Base-by-base conservation (phyloP, 2,329 filamentous ascomycete species). In the Plenodomus biglobosus region DNA sequence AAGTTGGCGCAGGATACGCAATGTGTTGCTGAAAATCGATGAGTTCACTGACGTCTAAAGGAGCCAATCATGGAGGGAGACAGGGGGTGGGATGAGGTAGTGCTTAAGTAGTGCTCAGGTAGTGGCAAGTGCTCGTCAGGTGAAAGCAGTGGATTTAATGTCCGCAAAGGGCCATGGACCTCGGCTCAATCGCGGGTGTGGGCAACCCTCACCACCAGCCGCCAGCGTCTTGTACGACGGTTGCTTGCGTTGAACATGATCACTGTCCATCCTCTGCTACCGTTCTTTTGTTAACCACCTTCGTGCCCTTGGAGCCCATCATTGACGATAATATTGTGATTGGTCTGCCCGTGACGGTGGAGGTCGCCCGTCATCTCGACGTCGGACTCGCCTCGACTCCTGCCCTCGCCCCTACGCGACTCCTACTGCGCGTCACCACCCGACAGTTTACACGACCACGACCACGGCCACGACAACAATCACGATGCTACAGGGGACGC, bases 401-500 rank as follows among this genome's bases (percentile, higher is more conserved):
- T 16, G 30, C 21, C n/a, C 19, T 44, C 42, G 44, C 50, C 48
- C 40, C 52, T 52, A 54, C 56, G 55, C 52, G 54, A 52, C 51
- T 48, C 42, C 53, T 41, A 43, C 50, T 51, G 36, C 50, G 41
- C 52, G 34, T 42, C 38, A 17, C 27, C 18, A 39, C 41, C 38
- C 44, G 18, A 40, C 43, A 41, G 35, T 41, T 37, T 11, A 24
- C 22, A 24, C 22, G 11, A 5, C 5, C 22, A 24, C 22, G 13
- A 6, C 24, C 39, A 44, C 39, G 34, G 41, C 36, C 42, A 32
- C 38, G 39, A 32, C 42, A 27, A 49, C 46, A 27, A 22, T 40
- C 50, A 53, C 16, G 10, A 86, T 86, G 84, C 81, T 86, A 73
- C 75, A 78, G 66, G 85, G 90, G 61, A 88, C 89, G 65, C 87